Evolutionary conservation across 805 yeast species (phyloP), one percentile per base, ranked within the genome.

Genomic region (Candida ficus): DNA sequence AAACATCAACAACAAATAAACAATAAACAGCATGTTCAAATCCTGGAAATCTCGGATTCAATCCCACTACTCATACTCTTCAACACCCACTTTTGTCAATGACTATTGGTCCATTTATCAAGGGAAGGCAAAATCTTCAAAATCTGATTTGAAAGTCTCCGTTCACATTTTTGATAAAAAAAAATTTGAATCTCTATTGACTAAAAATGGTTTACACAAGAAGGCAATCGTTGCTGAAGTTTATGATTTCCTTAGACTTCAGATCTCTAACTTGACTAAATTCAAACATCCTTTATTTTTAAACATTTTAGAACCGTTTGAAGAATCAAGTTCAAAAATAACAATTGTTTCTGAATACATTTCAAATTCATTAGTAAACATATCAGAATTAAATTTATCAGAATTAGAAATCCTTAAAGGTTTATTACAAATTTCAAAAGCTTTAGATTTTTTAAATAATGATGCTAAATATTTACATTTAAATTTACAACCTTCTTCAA

Each of bases 281-380:
- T 67, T 93, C 51, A 83, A 89, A 50, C 99, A 93, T 59, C 99
- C 99, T 0, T 81, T 88, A 48, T 71, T 93, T 21, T 63, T 93
- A 34, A 80, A 89, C 1, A 70, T 93, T 3, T 76, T 86, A 28
- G 99, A 95, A 58, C 95, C 95, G 0, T 62, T 90, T 46, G 98
- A 93, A 60, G 95, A 89, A 49, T 84, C 91, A 28, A 81, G 82
- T 48, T 73, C 76, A 48, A 76, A 86, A 42, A 72, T 90, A 49
- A 57, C 83, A 40, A 91, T 93, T 65, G 99, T 84, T 11, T 78
- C 95, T 0, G 99, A 93, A 59, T 76, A 80, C 26, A 80, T 93
- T 7, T 69, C 73, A 0, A 75, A 75, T 4, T 75, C 78, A 29
- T 58, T 87, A 35, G 58, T 63, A 20, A 66, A 78, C 0, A 62